phyloP scores from a whole-genome alignment of 805 yeast species.

The Vanderwaltozyma yarrowii region DNA sequence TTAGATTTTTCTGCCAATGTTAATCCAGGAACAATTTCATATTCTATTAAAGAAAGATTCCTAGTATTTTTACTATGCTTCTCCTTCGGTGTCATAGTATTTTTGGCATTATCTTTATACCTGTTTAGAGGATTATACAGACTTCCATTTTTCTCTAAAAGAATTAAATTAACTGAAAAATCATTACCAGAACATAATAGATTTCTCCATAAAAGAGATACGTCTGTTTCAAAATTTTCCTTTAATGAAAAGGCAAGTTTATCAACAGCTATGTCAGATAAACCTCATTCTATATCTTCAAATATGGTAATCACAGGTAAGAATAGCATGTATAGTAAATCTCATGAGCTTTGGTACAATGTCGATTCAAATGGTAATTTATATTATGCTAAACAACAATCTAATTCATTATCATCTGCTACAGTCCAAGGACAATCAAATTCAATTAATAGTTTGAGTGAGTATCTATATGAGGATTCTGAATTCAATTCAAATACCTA shows the following conservation, averaged over 20 bases:
- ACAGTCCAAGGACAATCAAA: background rate
- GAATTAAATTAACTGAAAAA: background rate
- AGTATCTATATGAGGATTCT: slow-evolving; percentile 1
- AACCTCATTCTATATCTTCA: background rate
- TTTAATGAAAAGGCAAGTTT: background rate
- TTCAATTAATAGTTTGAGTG: background rate
- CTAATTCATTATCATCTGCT: background rate
- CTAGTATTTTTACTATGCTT: background rate
- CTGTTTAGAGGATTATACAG: background rate
- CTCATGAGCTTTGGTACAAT: slow-evolving; percentile 16
- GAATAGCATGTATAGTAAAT: slow-evolving; percentile 12
- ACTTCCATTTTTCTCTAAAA: background rate
- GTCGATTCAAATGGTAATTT: slow-evolving; percentile 19
- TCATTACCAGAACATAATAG: background rate
- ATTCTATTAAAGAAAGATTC: background rate
- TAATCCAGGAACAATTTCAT: background rate
- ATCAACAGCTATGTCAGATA: slow-evolving; percentile 1
- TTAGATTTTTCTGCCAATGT: background rate
- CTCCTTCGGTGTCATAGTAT: background rate
- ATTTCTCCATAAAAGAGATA: background rate
- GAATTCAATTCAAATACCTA: background rate
- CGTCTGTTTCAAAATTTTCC: background rate
- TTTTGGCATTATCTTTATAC: background rate
- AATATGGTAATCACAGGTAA: slow-evolving; percentile 1
- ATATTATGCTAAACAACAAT: slow-evolving; percentile 12